Percentiles rank a stretch among this genome's conserved stretches.
phyloP scores from a whole-genome alignment of 208 protist species.

The Leishmania gerbilli region DNA sequence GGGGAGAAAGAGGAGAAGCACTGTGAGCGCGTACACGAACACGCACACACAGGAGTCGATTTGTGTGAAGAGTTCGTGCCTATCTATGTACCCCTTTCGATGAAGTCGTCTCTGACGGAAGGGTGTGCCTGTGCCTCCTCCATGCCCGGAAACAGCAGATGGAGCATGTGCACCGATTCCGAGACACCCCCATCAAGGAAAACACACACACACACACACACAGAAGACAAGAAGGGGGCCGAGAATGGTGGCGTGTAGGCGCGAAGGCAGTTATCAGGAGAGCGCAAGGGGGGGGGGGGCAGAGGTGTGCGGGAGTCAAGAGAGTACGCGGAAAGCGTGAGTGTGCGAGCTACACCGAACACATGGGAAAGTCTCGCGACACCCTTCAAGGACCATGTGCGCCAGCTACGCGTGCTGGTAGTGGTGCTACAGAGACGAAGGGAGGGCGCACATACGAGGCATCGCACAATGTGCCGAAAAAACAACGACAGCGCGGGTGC shows the following conservation, averaged over 20 bases:
- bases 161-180: not conserved
- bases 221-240: constrained; percentile 5
- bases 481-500: not conserved
- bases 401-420: not conserved
- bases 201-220: not conserved
- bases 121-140: not conserved
- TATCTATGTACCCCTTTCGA: not conserved
- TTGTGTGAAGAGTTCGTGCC: not conserved
- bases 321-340: not conserved
- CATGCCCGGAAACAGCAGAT: not conserved
- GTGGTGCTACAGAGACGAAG: not conserved
- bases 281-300: not conserved
- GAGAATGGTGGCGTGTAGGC: not conserved
- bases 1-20: not conserved
- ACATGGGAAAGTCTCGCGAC: not conserved
- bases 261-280: not conserved
- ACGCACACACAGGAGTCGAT: not conserved
- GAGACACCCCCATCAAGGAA: not conserved
- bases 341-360: not conserved
- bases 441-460: not conserved
- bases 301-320: not conserved
- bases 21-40: not conserved
- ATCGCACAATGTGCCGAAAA: not conserved
- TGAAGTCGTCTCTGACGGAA: not conserved
- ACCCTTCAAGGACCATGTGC: not conserved